phyloP scores from a whole-genome alignment of 805 yeast genomes.

The Ogataea dorogensis region DNA sequence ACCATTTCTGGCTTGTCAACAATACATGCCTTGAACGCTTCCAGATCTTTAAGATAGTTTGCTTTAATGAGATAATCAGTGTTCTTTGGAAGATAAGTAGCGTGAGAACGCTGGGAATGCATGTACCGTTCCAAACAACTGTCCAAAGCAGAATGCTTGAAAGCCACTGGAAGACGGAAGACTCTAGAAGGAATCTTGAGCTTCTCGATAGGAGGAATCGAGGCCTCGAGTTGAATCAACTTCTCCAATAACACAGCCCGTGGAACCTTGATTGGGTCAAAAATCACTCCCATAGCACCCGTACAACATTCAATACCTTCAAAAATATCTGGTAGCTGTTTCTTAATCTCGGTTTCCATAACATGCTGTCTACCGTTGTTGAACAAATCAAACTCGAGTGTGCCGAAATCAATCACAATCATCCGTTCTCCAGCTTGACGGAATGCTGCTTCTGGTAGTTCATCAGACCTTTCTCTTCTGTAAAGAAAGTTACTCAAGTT shows the following conservation, averaged over 20 bases:
- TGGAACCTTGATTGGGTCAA: slow-evolving; percentile 55
- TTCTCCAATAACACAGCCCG: slow-evolving; percentile 63
- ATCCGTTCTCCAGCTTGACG: slow-evolving; percentile 98
- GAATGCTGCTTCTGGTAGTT: slow-evolving; percentile 69
- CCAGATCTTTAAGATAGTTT: slow-evolving; percentile 72
- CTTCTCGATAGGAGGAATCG: slow-evolving; percentile 65
- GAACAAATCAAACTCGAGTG: slow-evolving; percentile 76
- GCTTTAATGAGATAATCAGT: slow-evolving; percentile 91
- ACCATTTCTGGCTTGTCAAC: slow-evolving; percentile 86
- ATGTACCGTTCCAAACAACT: slow-evolving; percentile 87
- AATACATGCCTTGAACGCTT: slow-evolving; percentile 79
- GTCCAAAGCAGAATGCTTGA: slow-evolving; percentile 84
- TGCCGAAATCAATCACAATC: slow-evolving; percentile 86
- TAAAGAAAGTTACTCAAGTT: slow-evolving; percentile 9
- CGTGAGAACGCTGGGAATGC: slow-evolving; percentile 88
- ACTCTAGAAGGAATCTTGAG: slow-evolving; percentile 87
- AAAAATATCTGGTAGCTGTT: slow-evolving; percentile 67
- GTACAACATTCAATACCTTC: slow-evolving; percentile 97
- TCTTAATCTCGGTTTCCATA: slow-evolving; percentile 67
- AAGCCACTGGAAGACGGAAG: slow-evolving; percentile 88
- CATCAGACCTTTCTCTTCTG: slow-evolving; percentile 30
- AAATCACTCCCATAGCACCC: slow-evolving; percentile 88
- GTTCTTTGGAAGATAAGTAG: slow-evolving; percentile 97
- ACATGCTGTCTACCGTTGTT: slow-evolving; percentile 70
- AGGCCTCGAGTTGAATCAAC: slow-evolving; percentile 69